Evolutionary conservation across 805 yeast genomes (phyloP).

Genomic region (Candida jianshihensis): DNA sequence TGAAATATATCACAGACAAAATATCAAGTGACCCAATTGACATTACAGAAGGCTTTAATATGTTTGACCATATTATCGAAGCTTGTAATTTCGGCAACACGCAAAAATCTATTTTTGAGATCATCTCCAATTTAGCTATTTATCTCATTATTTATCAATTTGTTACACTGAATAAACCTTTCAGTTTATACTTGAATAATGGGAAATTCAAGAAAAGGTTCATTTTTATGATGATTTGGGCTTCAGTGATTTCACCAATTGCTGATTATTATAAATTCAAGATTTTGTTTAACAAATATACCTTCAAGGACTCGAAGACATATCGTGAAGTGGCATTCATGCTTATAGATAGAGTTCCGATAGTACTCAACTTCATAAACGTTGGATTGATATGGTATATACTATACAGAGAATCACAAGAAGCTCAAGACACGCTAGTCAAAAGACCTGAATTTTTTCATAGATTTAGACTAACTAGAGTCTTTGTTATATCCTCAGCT

Average conservation of each 20-base stretch:
- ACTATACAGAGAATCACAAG: neutral
- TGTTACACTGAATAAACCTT: neutral
- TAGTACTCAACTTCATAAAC: neutral
- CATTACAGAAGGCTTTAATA: too few species aligned
- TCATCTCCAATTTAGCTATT: too few species aligned
- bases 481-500: neutral
- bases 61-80: too few species aligned
- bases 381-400: neutral
- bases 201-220: neutral
- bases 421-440: neutral
- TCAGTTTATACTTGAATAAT: too few species aligned
- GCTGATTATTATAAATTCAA: neutral
- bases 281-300: too few species aligned
- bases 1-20: too few species aligned
- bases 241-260: neutral
- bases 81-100: too few species aligned
- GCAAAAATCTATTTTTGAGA: too few species aligned
- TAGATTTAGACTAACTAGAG: neutral
- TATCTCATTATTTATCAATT: neutral
- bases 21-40: too few species aligned
- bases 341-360: neutral
- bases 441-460: neutral
- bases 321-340: too few species aligned
- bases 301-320: too few species aligned
- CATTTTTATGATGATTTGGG: neutral